Base-by-base conservation (phyloP, 768 basidiomycete genomes). In the Boletus sp. region DNA sequence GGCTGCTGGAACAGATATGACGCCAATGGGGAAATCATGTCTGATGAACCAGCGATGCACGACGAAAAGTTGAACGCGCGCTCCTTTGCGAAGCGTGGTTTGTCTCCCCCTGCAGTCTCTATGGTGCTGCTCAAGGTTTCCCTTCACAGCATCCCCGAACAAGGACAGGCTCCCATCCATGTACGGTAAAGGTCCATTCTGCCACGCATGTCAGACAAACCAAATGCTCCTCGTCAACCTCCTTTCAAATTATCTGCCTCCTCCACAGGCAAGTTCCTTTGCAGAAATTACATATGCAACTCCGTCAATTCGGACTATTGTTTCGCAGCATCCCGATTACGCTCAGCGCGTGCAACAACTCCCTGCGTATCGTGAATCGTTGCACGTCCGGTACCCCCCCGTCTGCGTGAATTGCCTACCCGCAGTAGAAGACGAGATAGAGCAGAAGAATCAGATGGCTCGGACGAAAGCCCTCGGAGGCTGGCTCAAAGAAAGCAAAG, bases 121-220 rank as follows among this genome's bases (percentile, higher is more conserved):
- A 25, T 10, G 27, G 25, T 15, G 10, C 17, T 35, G 19, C 46
- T 56, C 46, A 63, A 25, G 25, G 25, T 41, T 7, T 14, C 30
- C 25, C 46, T 32, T 33, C 46, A 17, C 56, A 91, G 89, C 82
- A 7, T 87, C 85, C 19, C 84, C 81, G 4, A 82, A 81, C 62
- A 88, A 82, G 63, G 82, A 89, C 66, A 80, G 82, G 23, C 71
- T 93, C 25, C 88, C 85, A 1, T 80, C 82, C 21, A 67, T 76
- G 51, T 87, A 86, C 54, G 61, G 59, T 51, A 77, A 75, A 27
- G 76, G 80, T 1, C 80, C 82, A 8, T 95, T 96, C 74, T 98
- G 94, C 71, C 85, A 88, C 61, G 83, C 83, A 7, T 97, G 95
- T 69, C 85, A 88, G 62, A 90, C 91, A n/a, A 98, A 98, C 70